Evolutionary conservation across 495 filamentous ascomycete species (phyloP).

Genomic region (Astrothelium subdiscretum): DNA sequence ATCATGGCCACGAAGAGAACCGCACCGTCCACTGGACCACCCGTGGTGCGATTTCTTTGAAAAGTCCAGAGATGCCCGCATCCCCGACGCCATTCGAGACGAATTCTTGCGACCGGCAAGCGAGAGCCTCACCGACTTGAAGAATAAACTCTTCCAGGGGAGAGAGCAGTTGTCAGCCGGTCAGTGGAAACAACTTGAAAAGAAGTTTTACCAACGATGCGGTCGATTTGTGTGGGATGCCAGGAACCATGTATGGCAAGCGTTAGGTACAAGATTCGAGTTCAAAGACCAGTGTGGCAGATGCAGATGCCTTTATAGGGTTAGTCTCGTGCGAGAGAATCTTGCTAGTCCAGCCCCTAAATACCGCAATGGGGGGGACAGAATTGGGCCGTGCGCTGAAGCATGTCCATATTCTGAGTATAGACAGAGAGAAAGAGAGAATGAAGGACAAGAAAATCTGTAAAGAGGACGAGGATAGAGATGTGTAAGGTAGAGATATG

Average conservation of each 20-base stretch:
- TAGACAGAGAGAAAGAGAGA: not conserved
- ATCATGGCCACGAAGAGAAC: not conserved
- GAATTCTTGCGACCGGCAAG: not conserved
- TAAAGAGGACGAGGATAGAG: not conserved
- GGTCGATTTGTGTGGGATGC: not conserved
- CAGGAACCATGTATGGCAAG: not conserved
- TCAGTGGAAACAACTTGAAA: not conserved
- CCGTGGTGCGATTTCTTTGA: not conserved
- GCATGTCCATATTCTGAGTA: not conserved
- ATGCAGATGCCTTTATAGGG: not conserved
- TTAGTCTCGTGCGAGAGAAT: not conserved
- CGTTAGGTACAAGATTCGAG: not conserved
- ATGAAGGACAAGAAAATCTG: not conserved
- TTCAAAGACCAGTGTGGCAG: not conserved
- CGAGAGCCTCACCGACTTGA: not conserved
- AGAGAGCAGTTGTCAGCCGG: not conserved
- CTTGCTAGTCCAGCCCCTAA: not conserved
- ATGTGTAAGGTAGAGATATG: not conserved
- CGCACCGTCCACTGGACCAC: not conserved
- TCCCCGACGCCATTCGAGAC: not conserved
- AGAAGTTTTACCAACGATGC: not conserved
- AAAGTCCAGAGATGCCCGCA: not conserved
- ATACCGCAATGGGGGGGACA: not conserved
- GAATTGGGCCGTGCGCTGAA: not conserved
- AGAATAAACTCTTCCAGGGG: not conserved